These are phyloP conservation scores for Rhododendron simsii DNA, from an alignment of 148 eudicot genomes.

Conservation along the genomic window DNA sequence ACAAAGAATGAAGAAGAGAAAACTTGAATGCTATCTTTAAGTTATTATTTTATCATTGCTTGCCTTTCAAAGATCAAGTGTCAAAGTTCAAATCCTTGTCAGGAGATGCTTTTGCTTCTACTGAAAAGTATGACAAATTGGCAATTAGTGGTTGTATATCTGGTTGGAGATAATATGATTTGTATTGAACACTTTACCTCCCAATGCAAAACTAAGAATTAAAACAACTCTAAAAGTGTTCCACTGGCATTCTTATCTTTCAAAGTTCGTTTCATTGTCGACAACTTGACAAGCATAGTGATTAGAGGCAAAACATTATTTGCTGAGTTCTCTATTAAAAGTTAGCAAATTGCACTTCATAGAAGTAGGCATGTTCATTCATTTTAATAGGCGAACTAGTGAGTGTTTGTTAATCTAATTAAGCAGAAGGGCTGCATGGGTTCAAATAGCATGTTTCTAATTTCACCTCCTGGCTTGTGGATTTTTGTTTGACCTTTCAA, in stretches of 20 bases:
- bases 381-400: not conserved
- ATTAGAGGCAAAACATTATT: not conserved
- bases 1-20: not conserved
- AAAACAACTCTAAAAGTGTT: not conserved
- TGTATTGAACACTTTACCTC: not conserved
- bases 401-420: not conserved
- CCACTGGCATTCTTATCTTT: not conserved
- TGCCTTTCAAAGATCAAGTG: not conserved
- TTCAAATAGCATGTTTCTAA: too few species aligned
- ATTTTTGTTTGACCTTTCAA: not conserved
- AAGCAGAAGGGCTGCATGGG: not conserved
- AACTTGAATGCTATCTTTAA: too few species aligned
- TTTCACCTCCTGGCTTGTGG: not conserved
- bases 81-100: not conserved
- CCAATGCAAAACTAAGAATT: not conserved
- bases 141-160: not conserved
- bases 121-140: not conserved
- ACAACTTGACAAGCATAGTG: not conserved
- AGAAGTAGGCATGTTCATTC: not conserved
- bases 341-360: not conserved
- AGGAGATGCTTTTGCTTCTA: not conserved
- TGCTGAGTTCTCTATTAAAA: not conserved
- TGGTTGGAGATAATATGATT: not conserved
- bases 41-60: not conserved
- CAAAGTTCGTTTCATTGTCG: not conserved